Evolutionary conservation across 768 basidiomycete genomes (phyloP).

Genomic region (Amanita subjunquillea): DNA sequence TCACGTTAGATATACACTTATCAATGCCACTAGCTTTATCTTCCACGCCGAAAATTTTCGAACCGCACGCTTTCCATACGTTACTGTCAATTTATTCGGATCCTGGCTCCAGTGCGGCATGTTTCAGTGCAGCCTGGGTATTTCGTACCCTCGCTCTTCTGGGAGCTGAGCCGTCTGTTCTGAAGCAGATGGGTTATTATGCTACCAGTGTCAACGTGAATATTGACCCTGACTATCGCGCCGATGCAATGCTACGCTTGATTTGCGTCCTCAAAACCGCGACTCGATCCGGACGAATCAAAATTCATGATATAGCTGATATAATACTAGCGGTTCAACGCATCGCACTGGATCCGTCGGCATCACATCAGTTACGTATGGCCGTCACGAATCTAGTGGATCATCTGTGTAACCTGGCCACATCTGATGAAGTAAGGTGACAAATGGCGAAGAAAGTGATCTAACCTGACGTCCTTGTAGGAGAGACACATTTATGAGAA

Average conservation of each 20-base stretch:
- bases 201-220: background rate
- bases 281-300: conserved; percentile 23
- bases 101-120: background rate
- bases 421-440: background rate
- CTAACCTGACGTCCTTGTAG: conserved; percentile 19
- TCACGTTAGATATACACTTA: background rate
- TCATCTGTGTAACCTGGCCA: background rate
- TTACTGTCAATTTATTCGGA: conserved; percentile 3
- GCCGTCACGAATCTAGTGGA: conserved; percentile 1
- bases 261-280: conserved; percentile 2
- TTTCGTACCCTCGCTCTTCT: conserved; percentile 10
- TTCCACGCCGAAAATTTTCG: background rate
- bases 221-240: background rate
- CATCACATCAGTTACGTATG: conserved; percentile 26
- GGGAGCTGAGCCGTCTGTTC: conserved; percentile 7
- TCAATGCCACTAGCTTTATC: background rate
- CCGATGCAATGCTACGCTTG: background rate
- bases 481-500: conserved; percentile 35
- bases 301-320: conserved; percentile 31
- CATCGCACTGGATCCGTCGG: conserved; percentile 45
- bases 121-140: background rate
- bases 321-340: conserved; percentile 40
- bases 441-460: background rate
- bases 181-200: conserved; percentile 1
- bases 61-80: background rate